Conservation (phyloP, 2,329 filamentous ascomycete genomes). For the Xylariomycetidae sp. region DNA sequence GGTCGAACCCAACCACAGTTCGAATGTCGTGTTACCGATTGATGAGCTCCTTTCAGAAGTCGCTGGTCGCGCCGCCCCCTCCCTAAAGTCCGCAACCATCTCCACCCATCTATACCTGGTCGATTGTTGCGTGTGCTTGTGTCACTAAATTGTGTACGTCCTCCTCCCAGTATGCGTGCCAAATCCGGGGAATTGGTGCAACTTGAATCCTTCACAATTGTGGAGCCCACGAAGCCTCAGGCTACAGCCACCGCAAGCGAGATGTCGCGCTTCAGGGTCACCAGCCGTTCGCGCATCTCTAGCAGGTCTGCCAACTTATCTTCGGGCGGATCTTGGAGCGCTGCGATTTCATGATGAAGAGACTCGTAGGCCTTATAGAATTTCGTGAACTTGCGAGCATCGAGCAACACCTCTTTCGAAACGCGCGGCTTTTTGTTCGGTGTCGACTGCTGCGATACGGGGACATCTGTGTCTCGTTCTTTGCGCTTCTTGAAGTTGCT, state of each 20-base stretch:
- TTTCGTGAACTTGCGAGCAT: conserved; percentile 51
- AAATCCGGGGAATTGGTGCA: no score
- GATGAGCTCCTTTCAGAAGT: no score
- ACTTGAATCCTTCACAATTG: no score
- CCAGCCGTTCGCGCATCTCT: conserved; percentile 50
- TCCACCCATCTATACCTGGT: no score
- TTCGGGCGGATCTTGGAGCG: conserved; percentile 44
- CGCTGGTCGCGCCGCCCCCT: no score
- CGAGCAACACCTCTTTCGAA: conserved; percentile 44
- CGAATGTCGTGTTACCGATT: no score
- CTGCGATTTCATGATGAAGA: conserved; percentile 51
- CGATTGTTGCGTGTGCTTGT: no score
- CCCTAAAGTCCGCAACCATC: no score
- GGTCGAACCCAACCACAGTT: no score
- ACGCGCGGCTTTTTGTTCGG: conserved; percentile 36
- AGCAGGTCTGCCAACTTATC: conserved; percentile 46
- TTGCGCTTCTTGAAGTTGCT: conserved; percentile 40
- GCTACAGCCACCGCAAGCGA: conserved; percentile 41
- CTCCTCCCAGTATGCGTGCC: no score
- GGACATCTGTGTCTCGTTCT: conserved; percentile 23
- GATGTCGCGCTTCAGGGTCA: conserved; percentile 56
- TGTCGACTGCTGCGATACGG: conserved; percentile 26
- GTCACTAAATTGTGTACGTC: no score
- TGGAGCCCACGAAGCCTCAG: no score
- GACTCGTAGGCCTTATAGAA: conserved; percentile 54